Base-by-base conservation (phyloP, 1,139 yeast genomes). In the Pneumocystis jirovecii region DNA sequence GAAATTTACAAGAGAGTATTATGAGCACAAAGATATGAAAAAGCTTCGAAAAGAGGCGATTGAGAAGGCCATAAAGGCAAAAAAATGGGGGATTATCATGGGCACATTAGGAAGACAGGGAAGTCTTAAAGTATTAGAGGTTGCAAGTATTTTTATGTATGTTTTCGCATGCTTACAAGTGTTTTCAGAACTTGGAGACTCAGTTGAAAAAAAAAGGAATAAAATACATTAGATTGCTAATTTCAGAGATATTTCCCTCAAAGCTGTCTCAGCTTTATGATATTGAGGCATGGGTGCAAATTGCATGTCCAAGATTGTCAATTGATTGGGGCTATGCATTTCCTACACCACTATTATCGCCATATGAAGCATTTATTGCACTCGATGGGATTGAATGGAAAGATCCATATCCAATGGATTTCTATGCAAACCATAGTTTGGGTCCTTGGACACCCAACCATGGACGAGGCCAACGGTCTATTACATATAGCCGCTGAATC, bases 241-340 rank as follows among this genome's bases (percentile, higher is more conserved):
- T 95, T 34, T 87, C 96, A 68, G 99, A 93, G 74, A 89, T 93
- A 15, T 90, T 93, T 75, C 99, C 99, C 0, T 88, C 85, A 65
- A 93, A 93, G 72, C 78, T 93, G 57, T 87, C 97, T n/a, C 87
- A 87, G 85, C 93, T 93, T 76, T 91, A 89, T 71, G 95, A 89
- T 72, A 84, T 93, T 29, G 98, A 93, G 76, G 96, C 91, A 5
- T 93, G 95, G 80, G 87, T 93, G 25, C 99, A 93, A 75, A 96
- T 93, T 3, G 99, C 98, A 0, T 93, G 99, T 74, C 99, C 99
- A 0, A 79, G 99, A 70, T 78, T 93, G 64, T 89, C 96, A 1
- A 93, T 93, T 61, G 99, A 93, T 74, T 93, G 99, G 99, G 99
- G 99, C 0, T 93, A 95, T 74, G 98, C 98, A 0, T 93, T 93